Conservation (phyloP, 2,329 filamentous ascomycete genomes). For the Juglanconis oblonga region DNA sequence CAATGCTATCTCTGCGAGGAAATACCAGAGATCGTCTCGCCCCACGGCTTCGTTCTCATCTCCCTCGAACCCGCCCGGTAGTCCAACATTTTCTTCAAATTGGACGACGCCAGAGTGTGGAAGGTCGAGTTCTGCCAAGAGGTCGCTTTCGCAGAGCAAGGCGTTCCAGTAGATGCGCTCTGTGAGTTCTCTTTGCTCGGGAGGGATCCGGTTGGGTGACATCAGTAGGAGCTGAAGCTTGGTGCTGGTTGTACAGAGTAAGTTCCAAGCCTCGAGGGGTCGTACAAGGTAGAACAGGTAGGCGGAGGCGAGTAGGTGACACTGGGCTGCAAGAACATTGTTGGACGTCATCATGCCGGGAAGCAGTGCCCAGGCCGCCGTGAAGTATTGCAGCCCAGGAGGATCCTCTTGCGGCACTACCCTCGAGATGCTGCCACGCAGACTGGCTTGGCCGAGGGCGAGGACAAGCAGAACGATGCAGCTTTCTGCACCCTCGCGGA, state of each 20-base stretch:
- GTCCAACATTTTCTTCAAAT: conserved; percentile 75
- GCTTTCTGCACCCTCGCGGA: conserved; percentile 75
- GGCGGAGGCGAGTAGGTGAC: conserved; percentile 75
- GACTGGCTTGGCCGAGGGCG: conserved; percentile 72
- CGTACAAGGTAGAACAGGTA: conserved; percentile 82
- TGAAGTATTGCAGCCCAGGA: conserved; percentile 76
- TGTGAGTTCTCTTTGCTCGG: conserved; percentile 68
- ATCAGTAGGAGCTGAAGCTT: conserved; percentile 78
- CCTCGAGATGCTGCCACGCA: conserved; percentile 72
- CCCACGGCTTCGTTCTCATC: conserved; percentile 62
- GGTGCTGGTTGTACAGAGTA: conserved; percentile 75
- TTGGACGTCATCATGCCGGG: conserved; percentile 78
- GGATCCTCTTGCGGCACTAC: conserved; percentile 67
- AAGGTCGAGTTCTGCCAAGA: conserved; percentile 75
- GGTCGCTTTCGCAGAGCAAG: conserved; percentile 75
- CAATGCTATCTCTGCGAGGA: conserved; percentile 77
- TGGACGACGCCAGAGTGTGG: conserved; percentile 81
- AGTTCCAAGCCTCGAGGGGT: conserved; percentile 78
- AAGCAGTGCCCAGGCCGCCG: conserved; percentile 74
- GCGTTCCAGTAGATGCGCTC: conserved; percentile 85
- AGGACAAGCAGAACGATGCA: conserved; percentile 79
- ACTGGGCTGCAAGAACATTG: conserved; percentile 74
- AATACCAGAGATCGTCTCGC: conserved; percentile 81
- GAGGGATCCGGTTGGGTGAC: conserved; percentile 67
- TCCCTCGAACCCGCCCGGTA: conserved; percentile 77